phyloP scores from a whole-genome alignment of 495 filamentous ascomycete genomes.

The Pseudomonodictys pantanalensis region DNA sequence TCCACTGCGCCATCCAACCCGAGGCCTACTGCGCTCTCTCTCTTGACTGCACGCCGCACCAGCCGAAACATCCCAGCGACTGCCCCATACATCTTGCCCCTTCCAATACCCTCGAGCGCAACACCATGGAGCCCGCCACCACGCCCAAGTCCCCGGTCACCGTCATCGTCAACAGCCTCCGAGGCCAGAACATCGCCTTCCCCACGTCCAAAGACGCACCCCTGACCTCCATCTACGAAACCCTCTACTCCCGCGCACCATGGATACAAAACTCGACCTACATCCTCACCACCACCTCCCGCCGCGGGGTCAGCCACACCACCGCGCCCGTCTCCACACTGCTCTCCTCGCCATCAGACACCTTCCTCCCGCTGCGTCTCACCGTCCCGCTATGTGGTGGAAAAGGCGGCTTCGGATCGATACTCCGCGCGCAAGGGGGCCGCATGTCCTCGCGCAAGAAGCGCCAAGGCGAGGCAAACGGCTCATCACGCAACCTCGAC shows the following conservation, averaged over 20 bases:
- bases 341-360: conserved; percentile 51
- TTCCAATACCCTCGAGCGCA: background rate
- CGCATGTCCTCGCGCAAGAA: conserved; percentile 96
- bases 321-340: conserved; percentile 52
- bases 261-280: conserved; percentile 50
- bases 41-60: background rate
- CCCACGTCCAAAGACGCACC: conserved; percentile 56
- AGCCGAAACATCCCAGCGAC: background rate
- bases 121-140: conserved; percentile 16
- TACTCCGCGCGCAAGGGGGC: conserved; percentile 91
- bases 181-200: conserved; percentile 29
- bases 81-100: background rate
- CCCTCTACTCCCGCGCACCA: conserved; percentile 65
- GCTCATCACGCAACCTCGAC: conserved; percentile 88
- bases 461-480: conserved; percentile 78
- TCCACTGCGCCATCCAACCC: background rate
- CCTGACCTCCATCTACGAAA: conserved; percentile 61
- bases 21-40: background rate
- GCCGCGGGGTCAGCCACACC: conserved; percentile 59
- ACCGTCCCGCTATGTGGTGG: conserved; percentile 74
- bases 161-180: conserved; percentile 26
- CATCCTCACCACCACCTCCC: conserved; percentile 77
- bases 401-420: conserved; percentile 96
- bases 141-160: conserved; percentile 35
- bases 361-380: conserved; percentile 77